Conservation (phyloP, 2,329 filamentous ascomycete genomes). For the Diaporthe sp. region DNA sequence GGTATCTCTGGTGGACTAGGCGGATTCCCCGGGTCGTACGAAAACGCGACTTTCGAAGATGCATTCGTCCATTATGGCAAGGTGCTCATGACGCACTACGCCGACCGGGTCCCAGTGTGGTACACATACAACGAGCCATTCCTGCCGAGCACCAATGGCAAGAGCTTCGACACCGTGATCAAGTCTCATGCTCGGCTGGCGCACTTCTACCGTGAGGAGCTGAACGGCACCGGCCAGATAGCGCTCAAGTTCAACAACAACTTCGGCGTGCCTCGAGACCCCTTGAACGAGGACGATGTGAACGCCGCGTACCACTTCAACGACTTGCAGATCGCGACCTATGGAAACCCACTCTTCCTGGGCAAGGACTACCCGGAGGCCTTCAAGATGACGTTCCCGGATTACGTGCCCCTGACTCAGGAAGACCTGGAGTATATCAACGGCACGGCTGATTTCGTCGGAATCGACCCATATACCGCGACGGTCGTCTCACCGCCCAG, state of each 20-base stretch:
- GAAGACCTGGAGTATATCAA: slow-evolving; percentile 60
- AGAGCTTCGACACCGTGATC: slow-evolving; percentile 52
- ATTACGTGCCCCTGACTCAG: slow-evolving; percentile 57
- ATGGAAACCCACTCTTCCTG: slow-evolving; percentile 64
- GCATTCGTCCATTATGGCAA: slow-evolving; percentile 65
- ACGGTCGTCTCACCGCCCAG: slow-evolving; percentile 61
- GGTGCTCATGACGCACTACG: slow-evolving; percentile 61
- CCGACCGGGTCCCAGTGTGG: slow-evolving; percentile 62
- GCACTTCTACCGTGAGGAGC: slow-evolving; percentile 64
- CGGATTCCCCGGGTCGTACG: slow-evolving; percentile 55
- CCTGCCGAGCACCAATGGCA: slow-evolving; percentile 51
- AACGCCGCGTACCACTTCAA: slow-evolving; percentile 58
- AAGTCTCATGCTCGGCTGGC: slow-evolving; percentile 61
- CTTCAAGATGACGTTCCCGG: slow-evolving; percentile 55
- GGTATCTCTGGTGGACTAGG: slow-evolving; percentile 42
- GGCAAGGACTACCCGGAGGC: slow-evolving; percentile 60
- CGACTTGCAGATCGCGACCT: slow-evolving; percentile 58
- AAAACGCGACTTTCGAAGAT: slow-evolving; percentile 58
- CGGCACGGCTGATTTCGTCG: slow-evolving; percentile 65
- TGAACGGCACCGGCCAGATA: slow-evolving; percentile 61
- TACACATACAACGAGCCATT: slow-evolving; percentile 65
- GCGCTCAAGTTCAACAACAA: slow-evolving; percentile 61
- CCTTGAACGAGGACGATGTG: slow-evolving; percentile 51
- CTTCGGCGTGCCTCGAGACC: slow-evolving; percentile 59
- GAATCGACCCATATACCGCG: slow-evolving; percentile 68